A percentile compares a stretch with the other conserved stretches of the same genome.
phyloP scores from a whole-genome alignment of 2,329 filamentous ascomycete genomes.

The Venturia pyrina region DNA sequence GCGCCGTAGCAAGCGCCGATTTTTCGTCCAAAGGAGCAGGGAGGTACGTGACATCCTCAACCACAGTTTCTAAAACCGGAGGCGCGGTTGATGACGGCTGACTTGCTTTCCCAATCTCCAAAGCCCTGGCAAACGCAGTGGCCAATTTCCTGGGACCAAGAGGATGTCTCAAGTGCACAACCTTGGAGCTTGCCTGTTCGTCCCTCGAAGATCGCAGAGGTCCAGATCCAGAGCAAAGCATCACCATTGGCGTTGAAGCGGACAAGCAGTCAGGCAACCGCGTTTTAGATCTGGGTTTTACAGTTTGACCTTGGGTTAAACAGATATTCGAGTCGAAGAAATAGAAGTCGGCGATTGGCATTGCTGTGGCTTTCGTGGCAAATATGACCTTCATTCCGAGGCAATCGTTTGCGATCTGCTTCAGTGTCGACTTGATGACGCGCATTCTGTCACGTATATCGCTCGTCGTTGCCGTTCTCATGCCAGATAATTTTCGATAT shows the following conservation, averaged over 20 bases:
- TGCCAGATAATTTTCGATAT: neutral
- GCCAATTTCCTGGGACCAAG: constrained; percentile 4
- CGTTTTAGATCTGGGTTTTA: neutral
- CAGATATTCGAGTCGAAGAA: constrained; percentile 9
- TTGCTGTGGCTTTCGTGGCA: neutral
- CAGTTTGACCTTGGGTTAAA: neutral
- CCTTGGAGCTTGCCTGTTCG: neutral
- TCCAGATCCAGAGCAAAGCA: neutral
- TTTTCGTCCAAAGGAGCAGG: neutral
- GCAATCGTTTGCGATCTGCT: neutral
- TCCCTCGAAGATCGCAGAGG: neutral
- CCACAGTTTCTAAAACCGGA: neutral
- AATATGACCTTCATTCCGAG: constrained; percentile 6
- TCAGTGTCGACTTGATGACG: neutral
- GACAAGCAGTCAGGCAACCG: neutral
- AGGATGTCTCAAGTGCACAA: neutral
- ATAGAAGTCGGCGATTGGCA: constrained; percentile 6
- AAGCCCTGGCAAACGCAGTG: neutral
- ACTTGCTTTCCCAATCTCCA: neutral
- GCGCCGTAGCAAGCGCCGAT: neutral
- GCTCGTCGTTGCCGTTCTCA: neutral
- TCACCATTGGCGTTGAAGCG: neutral
- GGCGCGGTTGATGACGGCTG: neutral
- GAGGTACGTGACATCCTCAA: neutral
- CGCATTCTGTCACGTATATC: neutral